Evolutionary conservation across 2,329 filamentous ascomycete species (phyloP).

Genomic region (Alternaria consortialis): DNA sequence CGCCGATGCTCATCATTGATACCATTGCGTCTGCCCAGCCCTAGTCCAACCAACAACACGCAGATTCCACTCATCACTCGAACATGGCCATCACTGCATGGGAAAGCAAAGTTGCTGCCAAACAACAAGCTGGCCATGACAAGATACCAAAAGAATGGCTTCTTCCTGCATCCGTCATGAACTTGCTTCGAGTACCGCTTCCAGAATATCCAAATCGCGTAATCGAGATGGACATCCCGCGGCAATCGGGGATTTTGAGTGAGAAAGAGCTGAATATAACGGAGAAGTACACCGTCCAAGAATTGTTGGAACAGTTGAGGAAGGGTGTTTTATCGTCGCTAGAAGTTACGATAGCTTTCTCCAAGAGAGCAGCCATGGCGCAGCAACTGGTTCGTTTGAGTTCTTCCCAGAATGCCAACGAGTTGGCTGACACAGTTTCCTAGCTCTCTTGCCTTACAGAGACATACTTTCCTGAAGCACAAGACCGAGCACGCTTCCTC

Average conservation of each 20-base stretch:
- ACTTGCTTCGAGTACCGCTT: conserved; percentile 5
- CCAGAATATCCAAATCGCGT: conserved; percentile 9
- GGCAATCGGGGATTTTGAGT: conserved; percentile 65
- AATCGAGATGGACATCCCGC: conserved; percentile 56
- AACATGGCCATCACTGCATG: conserved; percentile 2
- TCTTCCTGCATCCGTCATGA: conserved; percentile 29
- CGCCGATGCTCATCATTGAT: not conserved
- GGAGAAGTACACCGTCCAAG: conserved; percentile 42
- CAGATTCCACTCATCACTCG: not conserved
- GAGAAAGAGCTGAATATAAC: conserved; percentile 59
- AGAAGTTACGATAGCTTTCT: conserved; percentile 60
- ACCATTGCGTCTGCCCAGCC: not conserved
- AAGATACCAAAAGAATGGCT: conserved; percentile 55
- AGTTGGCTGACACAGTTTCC: not conserved
- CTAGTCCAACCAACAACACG: too few species aligned
- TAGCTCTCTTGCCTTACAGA: conserved; percentile 67
- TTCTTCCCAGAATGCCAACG: not conserved
- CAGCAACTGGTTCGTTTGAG: conserved; percentile 58
- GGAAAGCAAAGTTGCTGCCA: conserved; percentile 4
- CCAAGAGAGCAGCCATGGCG: conserved; percentile 60
- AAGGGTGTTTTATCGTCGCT: conserved; percentile 56
- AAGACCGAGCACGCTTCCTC: conserved; percentile 58
- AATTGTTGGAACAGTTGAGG: conserved; percentile 49
- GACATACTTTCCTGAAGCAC: conserved; percentile 61
- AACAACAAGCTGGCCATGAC: conserved; percentile 4